Evolutionary conservation across 2,329 filamentous ascomycete species (phyloP).

Genomic region (Sphaerulina musiva): DNA sequence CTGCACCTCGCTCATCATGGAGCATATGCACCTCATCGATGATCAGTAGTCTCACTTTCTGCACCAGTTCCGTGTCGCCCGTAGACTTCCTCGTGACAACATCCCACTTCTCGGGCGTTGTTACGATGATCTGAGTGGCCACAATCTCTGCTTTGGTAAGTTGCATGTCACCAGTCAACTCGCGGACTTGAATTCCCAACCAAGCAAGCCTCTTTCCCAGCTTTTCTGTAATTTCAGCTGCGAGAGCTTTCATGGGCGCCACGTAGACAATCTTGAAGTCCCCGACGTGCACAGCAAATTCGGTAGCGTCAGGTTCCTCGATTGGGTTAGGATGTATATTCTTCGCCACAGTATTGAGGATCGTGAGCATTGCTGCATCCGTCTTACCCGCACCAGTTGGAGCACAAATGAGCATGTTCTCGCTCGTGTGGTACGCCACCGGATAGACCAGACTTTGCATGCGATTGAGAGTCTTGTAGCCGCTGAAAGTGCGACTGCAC

Average conservation of each 20-base stretch:
- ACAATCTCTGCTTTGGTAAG: constrained; percentile 94
- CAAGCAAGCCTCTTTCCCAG: constrained; percentile 84
- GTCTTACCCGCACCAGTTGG: constrained; percentile 95
- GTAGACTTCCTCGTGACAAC: constrained; percentile 96
- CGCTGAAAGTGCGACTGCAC: constrained; percentile 84
- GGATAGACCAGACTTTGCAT: constrained; percentile 98
- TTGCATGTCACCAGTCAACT: constrained; percentile 98
- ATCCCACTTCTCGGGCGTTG: constrained; percentile 98
- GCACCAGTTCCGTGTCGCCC: constrained; percentile 92
- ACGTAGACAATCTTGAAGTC: constrained; percentile 99
- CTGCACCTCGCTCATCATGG: constrained; percentile 92
- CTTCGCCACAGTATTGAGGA: constrained; percentile 82
- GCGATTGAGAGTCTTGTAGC: constrained; percentile 86
- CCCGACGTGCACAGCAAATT: constrained; percentile 75
- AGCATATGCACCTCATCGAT: constrained; percentile 99
- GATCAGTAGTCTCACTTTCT: constrained; percentile 91
- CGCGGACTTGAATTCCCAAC: constrained; percentile 85
- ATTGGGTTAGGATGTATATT: constrained; percentile 74
- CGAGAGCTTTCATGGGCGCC: constrained; percentile 96
- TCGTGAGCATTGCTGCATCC: constrained; percentile 93
- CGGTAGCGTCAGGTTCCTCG: constrained; percentile 63
- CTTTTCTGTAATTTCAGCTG: constrained; percentile 93
- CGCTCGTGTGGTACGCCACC: constrained; percentile 88
- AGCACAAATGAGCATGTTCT: constrained; percentile 98
- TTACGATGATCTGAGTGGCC: constrained; percentile 95